Conservation (phyloP, 2,329 filamentous ascomycete species). For the Seiridium unicorne region DNA sequence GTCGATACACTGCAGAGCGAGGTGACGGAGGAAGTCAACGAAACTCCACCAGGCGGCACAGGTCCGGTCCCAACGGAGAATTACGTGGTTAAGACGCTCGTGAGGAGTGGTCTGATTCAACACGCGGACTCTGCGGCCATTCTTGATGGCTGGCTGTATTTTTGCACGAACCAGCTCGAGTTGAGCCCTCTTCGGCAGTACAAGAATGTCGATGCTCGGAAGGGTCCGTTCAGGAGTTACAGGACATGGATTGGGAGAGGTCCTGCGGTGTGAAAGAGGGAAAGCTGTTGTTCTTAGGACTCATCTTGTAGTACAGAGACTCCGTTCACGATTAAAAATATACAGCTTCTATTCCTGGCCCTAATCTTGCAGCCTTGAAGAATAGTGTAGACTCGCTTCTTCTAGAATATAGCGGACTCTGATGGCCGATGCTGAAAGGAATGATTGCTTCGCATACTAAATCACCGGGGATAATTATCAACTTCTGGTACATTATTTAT, state of each 20-base stretch:
- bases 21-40: slow-evolving; percentile 32
- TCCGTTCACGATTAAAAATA: no score
- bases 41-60: slow-evolving; percentile 25
- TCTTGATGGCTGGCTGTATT: slow-evolving; percentile 38
- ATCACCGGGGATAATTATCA: no score
- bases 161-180: slow-evolving; percentile 38
- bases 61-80: slow-evolving; percentile 30
- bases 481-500: no score
- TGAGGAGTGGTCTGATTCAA: slow-evolving; percentile 37
- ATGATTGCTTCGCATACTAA: no score
- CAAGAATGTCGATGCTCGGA: slow-evolving; percentile 33
- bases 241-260: slow-evolving; percentile 32
- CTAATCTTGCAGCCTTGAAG: no score
- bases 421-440: no score
- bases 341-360: no score
- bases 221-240: slow-evolving; percentile 33
- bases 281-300: neutral
- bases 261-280: slow-evolving; percentile 21
- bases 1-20: slow-evolving; percentile 34
- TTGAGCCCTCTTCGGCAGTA: slow-evolving; percentile 34
- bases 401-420: no score
- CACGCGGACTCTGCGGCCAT: slow-evolving; percentile 39
- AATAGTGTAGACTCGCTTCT: no score
- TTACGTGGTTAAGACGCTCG: slow-evolving; percentile 37
- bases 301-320: no score